A percentile compares a stretch with the other conserved stretches of the same genome.
Evolutionary conservation across 2,329 filamentous ascomycete species (phyloP).

Genomic region (Colletotrichum cordylinicola): DNA sequence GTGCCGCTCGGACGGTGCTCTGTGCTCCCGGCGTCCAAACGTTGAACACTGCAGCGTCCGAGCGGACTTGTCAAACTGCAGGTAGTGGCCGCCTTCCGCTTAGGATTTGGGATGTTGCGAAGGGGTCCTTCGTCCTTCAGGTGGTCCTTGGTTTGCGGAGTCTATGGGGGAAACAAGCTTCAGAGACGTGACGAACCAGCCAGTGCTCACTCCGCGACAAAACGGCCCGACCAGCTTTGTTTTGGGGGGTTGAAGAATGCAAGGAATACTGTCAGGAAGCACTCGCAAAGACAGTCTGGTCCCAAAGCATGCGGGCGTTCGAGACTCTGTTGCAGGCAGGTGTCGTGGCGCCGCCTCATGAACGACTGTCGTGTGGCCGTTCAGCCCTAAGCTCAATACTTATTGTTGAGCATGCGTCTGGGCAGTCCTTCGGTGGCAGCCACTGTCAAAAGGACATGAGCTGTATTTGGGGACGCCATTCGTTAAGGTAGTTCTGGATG

Average conservation of each 20-base stretch:
- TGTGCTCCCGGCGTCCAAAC: slow-evolving; percentile 1
- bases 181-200: background rate
- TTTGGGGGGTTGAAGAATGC: background rate
- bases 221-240: background rate
- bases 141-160: background rate
- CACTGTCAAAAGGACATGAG: background rate
- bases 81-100: background rate
- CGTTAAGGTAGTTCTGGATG: background rate
- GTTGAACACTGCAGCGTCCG: slow-evolving; percentile 7
- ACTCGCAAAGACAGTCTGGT: background rate
- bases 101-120: background rate
- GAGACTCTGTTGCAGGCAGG: background rate
- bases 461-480: background rate
- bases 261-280: background rate
- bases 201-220: background rate
- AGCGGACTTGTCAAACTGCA: slow-evolving; percentile 16
- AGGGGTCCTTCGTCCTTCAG: background rate
- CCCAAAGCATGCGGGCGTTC: background rate
- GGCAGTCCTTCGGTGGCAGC: background rate
- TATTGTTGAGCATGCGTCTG: background rate
- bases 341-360: background rate
- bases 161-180: background rate
- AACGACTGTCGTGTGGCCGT: background rate
- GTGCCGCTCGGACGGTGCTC: slow-evolving; percentile 1
- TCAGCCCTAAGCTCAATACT: background rate